A percentile compares a stretch with the other conserved stretches of the same genome.
Evolutionary conservation across 108 stramenopile genomes (phyloP).

Genomic region (Fistulifera solaris): DNA sequence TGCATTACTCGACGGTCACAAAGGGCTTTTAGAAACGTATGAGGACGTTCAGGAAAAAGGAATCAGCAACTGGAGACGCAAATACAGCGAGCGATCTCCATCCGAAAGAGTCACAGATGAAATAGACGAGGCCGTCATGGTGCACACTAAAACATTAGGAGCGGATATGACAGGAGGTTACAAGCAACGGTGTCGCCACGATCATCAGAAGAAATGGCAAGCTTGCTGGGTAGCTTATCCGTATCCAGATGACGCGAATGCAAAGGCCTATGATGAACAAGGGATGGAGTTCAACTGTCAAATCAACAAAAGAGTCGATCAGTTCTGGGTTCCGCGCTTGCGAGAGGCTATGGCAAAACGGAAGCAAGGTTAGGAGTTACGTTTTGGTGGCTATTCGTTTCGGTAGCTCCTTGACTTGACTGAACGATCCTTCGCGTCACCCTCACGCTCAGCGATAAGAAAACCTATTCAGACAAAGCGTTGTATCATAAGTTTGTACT

Average conservation of each 20-base stretch:
- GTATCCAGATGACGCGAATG: constrained; percentile 27
- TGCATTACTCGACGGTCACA: constrained; percentile 78
- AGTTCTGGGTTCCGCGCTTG: constrained; percentile 51
- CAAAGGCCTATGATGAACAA: constrained; percentile 17
- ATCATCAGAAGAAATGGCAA: constrained; percentile 22
- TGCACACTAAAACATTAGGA: constrained; percentile 62
- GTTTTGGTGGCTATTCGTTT: no score
- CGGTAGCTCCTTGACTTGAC: no score
- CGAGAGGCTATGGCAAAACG: constrained; percentile 25
- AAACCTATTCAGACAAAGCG: no score
- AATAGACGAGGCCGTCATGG: constrained; percentile 61
- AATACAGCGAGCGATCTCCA: constrained; percentile 16
- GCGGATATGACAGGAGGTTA: constrained; percentile 29
- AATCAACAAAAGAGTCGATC: constrained; percentile 63
- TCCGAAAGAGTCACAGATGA: constrained; percentile 45
- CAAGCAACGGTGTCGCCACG: constrained; percentile 27
- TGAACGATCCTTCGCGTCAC: no score
- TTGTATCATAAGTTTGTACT: no score
- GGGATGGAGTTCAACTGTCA: constrained; percentile 77
- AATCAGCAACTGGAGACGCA: constrained; percentile 10
- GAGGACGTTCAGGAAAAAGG: constrained; percentile 13
- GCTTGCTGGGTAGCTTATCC: constrained; percentile 47
- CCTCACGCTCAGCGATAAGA: no score
- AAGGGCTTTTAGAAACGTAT: constrained; percentile 19
- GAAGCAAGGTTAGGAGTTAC: no score